Evolutionary conservation across 2,329 filamentous ascomycete species (phyloP).

Genomic region (Geosmithia morbida): DNA sequence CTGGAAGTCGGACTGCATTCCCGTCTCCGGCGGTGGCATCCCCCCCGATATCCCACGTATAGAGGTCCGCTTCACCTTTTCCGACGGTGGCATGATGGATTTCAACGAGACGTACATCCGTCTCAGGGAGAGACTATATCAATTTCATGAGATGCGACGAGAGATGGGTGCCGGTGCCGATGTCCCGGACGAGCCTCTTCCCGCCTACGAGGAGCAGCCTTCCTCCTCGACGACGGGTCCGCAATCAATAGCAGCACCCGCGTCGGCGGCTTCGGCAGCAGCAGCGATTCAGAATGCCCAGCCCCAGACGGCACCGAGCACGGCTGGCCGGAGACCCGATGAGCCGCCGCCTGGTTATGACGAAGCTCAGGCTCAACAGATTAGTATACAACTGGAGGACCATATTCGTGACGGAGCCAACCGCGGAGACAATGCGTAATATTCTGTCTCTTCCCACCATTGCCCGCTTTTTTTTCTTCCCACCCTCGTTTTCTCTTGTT

Average conservation of each 20-base stretch:
- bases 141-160: constrained; percentile 62
- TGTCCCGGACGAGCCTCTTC: constrained; percentile 74
- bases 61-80: constrained; percentile 78
- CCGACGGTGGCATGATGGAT: constrained; percentile 88
- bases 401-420: constrained; percentile 64
- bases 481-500: too few relatives aligned
- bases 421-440: constrained; percentile 20
- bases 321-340: constrained; percentile 30
- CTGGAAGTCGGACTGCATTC: constrained; percentile 69
- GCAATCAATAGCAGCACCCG: neutral
- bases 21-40: constrained; percentile 72
- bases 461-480: too few relatives aligned
- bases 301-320: constrained; percentile 14
- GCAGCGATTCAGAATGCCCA: constrained; percentile 2
- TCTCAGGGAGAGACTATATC: constrained; percentile 69
- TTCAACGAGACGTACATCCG: constrained; percentile 74
- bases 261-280: neutral
- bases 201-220: constrained; percentile 58
- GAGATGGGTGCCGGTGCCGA: constrained; percentile 49
- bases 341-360: constrained; percentile 89
- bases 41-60: constrained; percentile 58
- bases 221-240: constrained; percentile 11
- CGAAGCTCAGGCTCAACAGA: constrained; percentile 65
- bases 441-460: too few relatives aligned
- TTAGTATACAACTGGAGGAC: constrained; percentile 46